These are phyloP conservation scores for Lactifluus piperatus DNA, from an alignment of 768 basidiomycete genomes.

Conservation along the genomic window DNA sequence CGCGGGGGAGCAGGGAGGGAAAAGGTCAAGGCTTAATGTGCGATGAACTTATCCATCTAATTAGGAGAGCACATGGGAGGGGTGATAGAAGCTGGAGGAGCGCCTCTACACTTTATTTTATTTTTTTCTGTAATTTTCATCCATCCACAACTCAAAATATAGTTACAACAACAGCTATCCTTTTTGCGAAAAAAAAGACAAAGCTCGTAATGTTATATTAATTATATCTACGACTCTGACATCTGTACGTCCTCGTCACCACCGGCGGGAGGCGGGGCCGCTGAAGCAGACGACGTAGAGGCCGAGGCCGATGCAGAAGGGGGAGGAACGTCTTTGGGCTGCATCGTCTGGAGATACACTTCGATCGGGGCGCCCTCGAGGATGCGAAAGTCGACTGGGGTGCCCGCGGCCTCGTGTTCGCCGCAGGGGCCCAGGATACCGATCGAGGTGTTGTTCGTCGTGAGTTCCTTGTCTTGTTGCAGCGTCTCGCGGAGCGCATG, in stretches of 20 bases:
- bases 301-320: slow-evolving; percentile 29
- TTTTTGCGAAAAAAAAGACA: neutral
- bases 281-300: no score
- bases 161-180: neutral
- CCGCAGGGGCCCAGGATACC: slow-evolving; percentile 80
- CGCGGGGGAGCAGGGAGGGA: neutral
- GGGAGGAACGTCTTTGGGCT: slow-evolving; percentile 47
- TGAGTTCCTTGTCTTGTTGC: slow-evolving; percentile 97
- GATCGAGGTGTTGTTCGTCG: slow-evolving; percentile 86
- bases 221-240: slow-evolving; percentile 49
- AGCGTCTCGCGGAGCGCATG: slow-evolving; percentile 94
- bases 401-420: slow-evolving; percentile 40
- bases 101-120: no score
- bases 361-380: slow-evolving; percentile 76
- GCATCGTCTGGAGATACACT: slow-evolving; percentile 70
- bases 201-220: no score
- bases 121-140: no score
- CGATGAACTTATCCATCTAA: neutral
- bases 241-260: slow-evolving; percentile 82
- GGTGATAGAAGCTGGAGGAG: no score
- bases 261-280: slow-evolving; percentile 29
- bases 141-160: neutral
- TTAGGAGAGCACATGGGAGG: neutral
- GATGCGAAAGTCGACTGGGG: slow-evolving; percentile 65
- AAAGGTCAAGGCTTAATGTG: neutral